phyloP scores from a whole-genome alignment of 305 asterid species.

The Fraxinus latifolia region DNA sequence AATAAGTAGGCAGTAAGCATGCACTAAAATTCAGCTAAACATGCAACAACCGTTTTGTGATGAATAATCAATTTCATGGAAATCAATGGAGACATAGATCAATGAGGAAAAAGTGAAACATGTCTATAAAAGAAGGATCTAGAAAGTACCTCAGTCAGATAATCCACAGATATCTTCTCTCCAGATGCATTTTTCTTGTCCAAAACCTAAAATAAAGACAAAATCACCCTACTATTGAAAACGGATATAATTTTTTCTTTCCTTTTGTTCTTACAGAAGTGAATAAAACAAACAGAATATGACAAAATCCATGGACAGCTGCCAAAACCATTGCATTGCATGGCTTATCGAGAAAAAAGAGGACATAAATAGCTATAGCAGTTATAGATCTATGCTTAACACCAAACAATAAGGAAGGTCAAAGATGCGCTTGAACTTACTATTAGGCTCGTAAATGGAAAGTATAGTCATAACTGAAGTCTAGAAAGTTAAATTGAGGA shows the following conservation, averaged over 20 bases:
- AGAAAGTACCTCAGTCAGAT: constrained; percentile 59
- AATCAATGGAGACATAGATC: constrained; percentile 6
- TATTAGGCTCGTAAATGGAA: background rate
- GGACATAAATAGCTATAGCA: background rate
- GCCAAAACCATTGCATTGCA: background rate
- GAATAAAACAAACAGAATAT: background rate
- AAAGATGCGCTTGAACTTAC: background rate
- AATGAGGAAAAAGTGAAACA: constrained; percentile 12
- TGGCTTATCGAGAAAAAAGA: background rate
- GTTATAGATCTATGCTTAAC: background rate
- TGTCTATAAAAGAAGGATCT: background rate
- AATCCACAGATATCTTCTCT: constrained; percentile 47
- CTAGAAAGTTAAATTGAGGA: background rate
- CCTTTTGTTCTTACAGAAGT: background rate
- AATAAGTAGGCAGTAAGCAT: background rate
- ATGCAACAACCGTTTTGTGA: background rate
- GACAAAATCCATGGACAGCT: background rate
- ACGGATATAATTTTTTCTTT: background rate
- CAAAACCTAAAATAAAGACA: constrained; percentile 51
- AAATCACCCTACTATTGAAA: constrained; percentile 5
- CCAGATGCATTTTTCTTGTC: constrained; percentile 50
- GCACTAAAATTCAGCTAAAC: background rate
- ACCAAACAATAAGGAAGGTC: background rate
- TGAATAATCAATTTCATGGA: background rate
- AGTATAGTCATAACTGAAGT: background rate